Percentiles rank a stretch among this genome's conserved stretches.
Conservation (phyloP, 768 basidiomycete genomes). For the Kondoa malvinella region DNA sequence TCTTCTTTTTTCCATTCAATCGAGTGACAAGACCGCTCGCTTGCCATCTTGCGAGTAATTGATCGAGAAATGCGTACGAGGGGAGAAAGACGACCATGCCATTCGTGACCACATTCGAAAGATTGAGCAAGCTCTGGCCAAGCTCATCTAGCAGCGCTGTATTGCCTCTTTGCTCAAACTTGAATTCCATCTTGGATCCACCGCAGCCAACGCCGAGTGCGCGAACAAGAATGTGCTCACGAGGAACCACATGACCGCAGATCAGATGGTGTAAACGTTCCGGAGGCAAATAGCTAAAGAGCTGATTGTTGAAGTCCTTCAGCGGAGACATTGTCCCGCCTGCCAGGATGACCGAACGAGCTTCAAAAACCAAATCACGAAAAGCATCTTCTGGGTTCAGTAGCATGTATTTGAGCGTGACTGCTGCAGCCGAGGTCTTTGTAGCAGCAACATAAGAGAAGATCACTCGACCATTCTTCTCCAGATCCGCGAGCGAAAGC, state of each 20-base stretch:
- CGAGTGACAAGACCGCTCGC: conserved; percentile 46
- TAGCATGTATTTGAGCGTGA: conserved; percentile 69
- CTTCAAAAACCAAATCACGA: conserved; percentile 59
- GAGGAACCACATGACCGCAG: conserved; percentile 81
- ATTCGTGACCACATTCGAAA: conserved; percentile 56
- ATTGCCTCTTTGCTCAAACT: conserved; percentile 49
- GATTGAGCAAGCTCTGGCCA: conserved; percentile 66
- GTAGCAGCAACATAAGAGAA: background rate
- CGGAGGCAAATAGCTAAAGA: conserved; percentile 50
- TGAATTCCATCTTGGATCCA: conserved; percentile 46
- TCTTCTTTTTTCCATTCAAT: conserved; percentile 57
- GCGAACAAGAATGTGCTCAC: conserved; percentile 53
- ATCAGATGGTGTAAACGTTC: conserved; percentile 62
- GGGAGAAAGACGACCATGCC: conserved; percentile 91
- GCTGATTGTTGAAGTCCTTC: conserved; percentile 63
- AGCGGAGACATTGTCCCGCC: conserved; percentile 99
- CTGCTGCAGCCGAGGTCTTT: background rate
- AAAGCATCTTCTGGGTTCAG: conserved; percentile 82
- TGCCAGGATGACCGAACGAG: conserved; percentile 71
- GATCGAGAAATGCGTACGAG: conserved; percentile 65
- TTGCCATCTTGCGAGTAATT: conserved; percentile 50
- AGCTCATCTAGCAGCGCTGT: conserved; percentile 45
- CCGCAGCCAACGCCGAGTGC: conserved; percentile 21
- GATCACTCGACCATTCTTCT: conserved; percentile 12
- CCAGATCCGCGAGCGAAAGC: conserved; percentile 49